These are phyloP conservation scores for Choanephora cucurbitarum DNA, from an alignment of 371 early-diverging fungal species.

Conservation along the genomic window DNA sequence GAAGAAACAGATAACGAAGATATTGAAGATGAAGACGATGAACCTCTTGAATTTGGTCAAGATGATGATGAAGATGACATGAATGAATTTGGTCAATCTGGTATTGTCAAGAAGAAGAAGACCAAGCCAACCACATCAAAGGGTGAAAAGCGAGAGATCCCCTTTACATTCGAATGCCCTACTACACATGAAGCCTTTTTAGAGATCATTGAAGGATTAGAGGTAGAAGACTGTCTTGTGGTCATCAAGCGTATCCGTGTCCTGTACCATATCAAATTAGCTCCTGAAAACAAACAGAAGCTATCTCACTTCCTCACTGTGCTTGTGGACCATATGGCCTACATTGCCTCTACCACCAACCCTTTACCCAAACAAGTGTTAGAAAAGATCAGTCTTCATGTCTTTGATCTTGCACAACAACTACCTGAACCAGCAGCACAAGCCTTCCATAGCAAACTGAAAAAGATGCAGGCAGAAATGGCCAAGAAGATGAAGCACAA, in stretches of 20 bases:
- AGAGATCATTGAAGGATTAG: conserved; percentile 48
- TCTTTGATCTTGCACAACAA: conserved; percentile 59
- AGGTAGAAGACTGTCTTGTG: conserved; percentile 62
- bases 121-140: conserved; percentile 22
- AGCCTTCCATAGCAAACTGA: conserved; percentile 41
- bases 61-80: conserved; percentile 59
- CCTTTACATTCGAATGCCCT: conserved; percentile 86
- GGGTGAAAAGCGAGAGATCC: conserved; percentile 58
- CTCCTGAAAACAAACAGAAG: conserved; percentile 75
- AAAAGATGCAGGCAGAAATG: conserved; percentile 45
- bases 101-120: conserved; percentile 39
- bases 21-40: conserved; percentile 37
- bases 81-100: conserved; percentile 42
- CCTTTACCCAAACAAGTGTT: conserved; percentile 52
- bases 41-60: conserved; percentile 21
- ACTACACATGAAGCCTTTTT: conserved; percentile 65
- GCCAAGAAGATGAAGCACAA: conserved; percentile 38
- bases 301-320: conserved; percentile 60
- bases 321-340: conserved; percentile 69
- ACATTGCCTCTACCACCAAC: conserved; percentile 52
- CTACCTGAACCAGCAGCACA: conserved; percentile 47
- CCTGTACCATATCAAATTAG: conserved; percentile 78
- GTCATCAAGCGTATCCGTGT: conserved; percentile 82
- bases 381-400: conserved; percentile 55
- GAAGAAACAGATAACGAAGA: conserved; percentile 49